These are phyloP conservation scores for Neopestalotiopsis clavispora DNA, from an alignment of 2,329 filamentous ascomycete species.

Conservation along the genomic window DNA sequence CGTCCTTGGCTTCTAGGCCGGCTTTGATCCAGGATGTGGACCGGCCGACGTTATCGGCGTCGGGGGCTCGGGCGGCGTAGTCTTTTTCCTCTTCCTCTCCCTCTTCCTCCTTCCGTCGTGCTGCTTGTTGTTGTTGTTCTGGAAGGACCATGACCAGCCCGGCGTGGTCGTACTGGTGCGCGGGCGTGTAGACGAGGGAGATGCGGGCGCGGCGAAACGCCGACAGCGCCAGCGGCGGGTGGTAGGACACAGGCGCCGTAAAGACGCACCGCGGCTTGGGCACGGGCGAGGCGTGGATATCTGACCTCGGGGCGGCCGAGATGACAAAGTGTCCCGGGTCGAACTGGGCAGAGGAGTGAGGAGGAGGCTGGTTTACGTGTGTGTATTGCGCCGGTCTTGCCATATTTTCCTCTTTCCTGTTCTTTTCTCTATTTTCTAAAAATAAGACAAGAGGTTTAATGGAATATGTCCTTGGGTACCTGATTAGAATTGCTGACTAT, in stretches of 20 bases:
- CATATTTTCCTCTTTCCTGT: not conserved
- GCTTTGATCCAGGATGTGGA: slow-evolving; percentile 7
- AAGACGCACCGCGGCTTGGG: not conserved
- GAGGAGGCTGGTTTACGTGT: not conserved
- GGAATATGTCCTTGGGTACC: too few species aligned
- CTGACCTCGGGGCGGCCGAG: not conserved
- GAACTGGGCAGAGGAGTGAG: not conserved
- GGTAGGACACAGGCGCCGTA: not conserved
- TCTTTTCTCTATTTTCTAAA: too few species aligned
- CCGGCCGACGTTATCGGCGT: not conserved
- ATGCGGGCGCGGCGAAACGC: not conserved
- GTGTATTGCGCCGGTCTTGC: not conserved
- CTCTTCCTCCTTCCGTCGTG: too few species aligned
- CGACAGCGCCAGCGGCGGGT: not conserved
- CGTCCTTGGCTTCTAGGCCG: slow-evolving; percentile 12
- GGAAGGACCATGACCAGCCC: not conserved
- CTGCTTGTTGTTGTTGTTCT: too few species aligned
- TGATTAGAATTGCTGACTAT: too few species aligned
- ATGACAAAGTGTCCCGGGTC: not conserved
- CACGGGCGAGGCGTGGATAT: slow-evolving; percentile 5
- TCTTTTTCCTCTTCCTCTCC: not conserved
- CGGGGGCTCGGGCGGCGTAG: not conserved
- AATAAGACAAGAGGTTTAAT: too few species aligned
- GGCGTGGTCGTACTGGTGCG: slow-evolving; percentile 9
- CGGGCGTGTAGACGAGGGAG: not conserved